Percentiles rank a stretch among this genome's conserved stretches.
Evolutionary conservation across 2,329 filamentous ascomycete species (phyloP).

Genomic region (Aspergillus melleus): DNA sequence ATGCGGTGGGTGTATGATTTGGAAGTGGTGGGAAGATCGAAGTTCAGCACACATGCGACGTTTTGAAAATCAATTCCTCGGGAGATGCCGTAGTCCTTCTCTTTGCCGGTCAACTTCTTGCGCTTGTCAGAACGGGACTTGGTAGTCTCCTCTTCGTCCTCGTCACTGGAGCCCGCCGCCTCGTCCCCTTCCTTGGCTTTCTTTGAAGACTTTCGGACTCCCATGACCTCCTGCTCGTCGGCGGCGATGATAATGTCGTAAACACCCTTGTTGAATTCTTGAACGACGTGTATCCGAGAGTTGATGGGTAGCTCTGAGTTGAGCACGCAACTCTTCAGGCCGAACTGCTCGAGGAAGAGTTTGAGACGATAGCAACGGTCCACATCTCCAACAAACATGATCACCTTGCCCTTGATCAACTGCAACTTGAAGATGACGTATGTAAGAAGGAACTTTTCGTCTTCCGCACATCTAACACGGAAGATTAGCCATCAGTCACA

Average conservation of each 20-base stretch:
- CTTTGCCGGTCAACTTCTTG: constrained; percentile 66
- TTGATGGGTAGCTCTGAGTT: constrained; percentile 96
- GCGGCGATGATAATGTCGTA: constrained; percentile 98
- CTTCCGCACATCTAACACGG: constrained; percentile 72
- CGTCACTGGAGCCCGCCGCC: constrained; percentile 39
- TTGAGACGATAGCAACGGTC: constrained; percentile 90
- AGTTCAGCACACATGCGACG: constrained; percentile 92
- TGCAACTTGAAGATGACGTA: constrained; percentile 96
- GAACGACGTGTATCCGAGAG: constrained; percentile 87
- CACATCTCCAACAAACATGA: constrained; percentile 81
- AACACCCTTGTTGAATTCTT: constrained; percentile 94
- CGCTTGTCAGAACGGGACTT: constrained; percentile 51
- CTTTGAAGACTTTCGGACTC: constrained; percentile 44
- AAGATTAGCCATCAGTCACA: constrained; percentile 10
- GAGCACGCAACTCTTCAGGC: constrained; percentile 86
- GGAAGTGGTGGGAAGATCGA: constrained; percentile 83
- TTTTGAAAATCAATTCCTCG: constrained; percentile 97
- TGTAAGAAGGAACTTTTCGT: constrained; percentile 90
- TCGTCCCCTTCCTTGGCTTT: constrained; percentile 30
- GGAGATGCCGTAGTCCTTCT: constrained; percentile 92
- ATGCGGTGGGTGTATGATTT: constrained; percentile 98
- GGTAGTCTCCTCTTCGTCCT: constrained; percentile 35
- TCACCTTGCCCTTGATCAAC: constrained; percentile 88
- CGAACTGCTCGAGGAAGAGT: constrained; percentile 95
- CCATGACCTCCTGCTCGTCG: constrained; percentile 84